Evolutionary conservation across 768 basidiomycete genomes (phyloP).

Genomic region (Lactifluus rugatus): DNA sequence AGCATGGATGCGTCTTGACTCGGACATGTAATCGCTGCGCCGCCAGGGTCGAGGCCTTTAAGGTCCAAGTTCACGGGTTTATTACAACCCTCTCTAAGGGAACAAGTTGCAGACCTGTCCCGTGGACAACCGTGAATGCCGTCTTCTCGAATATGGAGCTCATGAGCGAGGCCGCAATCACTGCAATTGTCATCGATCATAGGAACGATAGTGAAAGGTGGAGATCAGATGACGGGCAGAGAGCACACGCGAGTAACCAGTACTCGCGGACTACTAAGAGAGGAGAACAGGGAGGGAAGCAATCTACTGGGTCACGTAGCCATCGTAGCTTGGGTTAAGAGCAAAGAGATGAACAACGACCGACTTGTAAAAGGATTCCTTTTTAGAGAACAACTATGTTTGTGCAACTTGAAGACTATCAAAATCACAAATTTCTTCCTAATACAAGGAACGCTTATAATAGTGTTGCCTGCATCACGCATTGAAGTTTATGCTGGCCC

Average conservation of each 20-base stretch:
- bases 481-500: conserved; percentile 41
- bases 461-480: conserved; percentile 42
- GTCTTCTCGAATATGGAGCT: conserved; percentile 6
- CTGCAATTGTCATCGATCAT: conserved; percentile 8
- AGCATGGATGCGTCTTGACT: not conserved
- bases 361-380: not conserved
- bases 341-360: not conserved
- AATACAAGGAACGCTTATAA: not conserved
- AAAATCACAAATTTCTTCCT: not conserved
- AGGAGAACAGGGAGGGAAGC: not conserved
- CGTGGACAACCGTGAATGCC: conserved; percentile 8
- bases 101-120: not conserved
- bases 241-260: conserved; percentile 7
- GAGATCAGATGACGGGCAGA: not conserved
- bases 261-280: not conserved
- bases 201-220: too few relatives aligned
- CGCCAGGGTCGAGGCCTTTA: too few relatives aligned
- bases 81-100: not conserved
- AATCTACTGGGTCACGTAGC: not conserved
- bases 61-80: not conserved
- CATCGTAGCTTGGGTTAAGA: not conserved
- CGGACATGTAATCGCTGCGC: not conserved
- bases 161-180: conserved; percentile 2
- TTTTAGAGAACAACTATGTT: not conserved
- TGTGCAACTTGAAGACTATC: not conserved